phyloP scores from a whole-genome alignment of 2,329 filamentous ascomycete genomes.

The Penicillium digitatum region DNA sequence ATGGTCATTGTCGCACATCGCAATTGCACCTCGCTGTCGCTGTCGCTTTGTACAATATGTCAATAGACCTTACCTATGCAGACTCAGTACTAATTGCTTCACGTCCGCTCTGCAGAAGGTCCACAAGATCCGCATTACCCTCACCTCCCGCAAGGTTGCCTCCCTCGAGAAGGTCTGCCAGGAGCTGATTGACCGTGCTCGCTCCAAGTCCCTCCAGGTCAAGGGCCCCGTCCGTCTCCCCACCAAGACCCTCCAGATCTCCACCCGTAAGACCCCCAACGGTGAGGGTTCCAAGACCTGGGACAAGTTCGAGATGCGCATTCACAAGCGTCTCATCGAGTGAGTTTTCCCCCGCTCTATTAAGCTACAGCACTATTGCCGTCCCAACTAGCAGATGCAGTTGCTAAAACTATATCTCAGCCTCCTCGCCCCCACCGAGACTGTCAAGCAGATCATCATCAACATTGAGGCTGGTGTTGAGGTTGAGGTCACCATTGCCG shows the following conservation, averaged over 20 bases:
- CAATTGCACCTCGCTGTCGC: constrained; percentile 8
- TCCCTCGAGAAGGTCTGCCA: constrained; percentile 97
- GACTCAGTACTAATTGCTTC: constrained; percentile 11
- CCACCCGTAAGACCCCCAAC: constrained; percentile 97
- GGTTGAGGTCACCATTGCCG: constrained; percentile 53
- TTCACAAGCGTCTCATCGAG: constrained; percentile 98
- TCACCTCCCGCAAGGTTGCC: constrained; percentile 90
- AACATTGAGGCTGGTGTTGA: constrained; percentile 54
- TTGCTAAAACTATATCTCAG: constrained; percentile 40
- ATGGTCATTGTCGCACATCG: constrained; percentile 6
- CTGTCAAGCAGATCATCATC: constrained; percentile 53
- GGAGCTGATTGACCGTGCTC: constrained; percentile 97
- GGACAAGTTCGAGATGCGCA: constrained; percentile 98
- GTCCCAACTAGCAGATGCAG: background rate
- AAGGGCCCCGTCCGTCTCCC: constrained; percentile 98
- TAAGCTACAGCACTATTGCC: background rate
- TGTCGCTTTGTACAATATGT: constrained; percentile 2
- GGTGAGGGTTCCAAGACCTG: constrained; percentile 99
- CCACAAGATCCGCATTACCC: constrained; percentile 98
- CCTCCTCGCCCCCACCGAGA: constrained; percentile 93
- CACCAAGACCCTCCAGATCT: constrained; percentile 94
- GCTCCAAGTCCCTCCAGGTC: constrained; percentile 96
- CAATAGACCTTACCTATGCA: background rate
- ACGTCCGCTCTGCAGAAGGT: constrained; percentile 60
- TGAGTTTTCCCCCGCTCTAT: constrained; percentile 44